phyloP scores from a whole-genome alignment of 768 basidiomycete species.

The Leucogyrophana mollusca region DNA sequence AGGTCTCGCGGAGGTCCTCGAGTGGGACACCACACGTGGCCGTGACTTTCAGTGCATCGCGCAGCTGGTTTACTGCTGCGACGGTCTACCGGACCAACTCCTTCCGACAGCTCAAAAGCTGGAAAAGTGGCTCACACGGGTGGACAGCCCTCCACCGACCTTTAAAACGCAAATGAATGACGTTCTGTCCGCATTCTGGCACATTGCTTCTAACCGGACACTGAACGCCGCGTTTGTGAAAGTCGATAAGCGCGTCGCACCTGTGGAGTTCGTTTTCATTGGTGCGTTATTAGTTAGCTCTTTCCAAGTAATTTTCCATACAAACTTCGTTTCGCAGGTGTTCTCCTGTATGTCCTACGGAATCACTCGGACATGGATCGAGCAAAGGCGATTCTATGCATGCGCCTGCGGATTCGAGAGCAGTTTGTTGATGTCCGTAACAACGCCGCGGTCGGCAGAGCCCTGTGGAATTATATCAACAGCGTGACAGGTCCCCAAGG shows the following conservation, averaged over 20 bases:
- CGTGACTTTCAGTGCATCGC: constrained; percentile 76
- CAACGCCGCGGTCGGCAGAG: constrained; percentile 52
- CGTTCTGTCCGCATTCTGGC: constrained; percentile 53
- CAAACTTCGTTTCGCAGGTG: constrained; percentile 43
- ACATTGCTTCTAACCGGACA: constrained; percentile 41
- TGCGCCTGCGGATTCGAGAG: constrained; percentile 56
- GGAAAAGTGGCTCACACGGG: constrained; percentile 41
- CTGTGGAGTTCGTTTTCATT: constrained; percentile 79
- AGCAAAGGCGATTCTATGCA: constrained; percentile 53
- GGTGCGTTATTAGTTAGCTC: constrained; percentile 45
- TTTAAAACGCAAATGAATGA: constrained; percentile 57
- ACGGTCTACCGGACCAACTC: constrained; percentile 43
- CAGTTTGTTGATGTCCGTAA: constrained; percentile 64
- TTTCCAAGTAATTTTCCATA: neutral
- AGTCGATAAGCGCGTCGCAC: constrained; percentile 62
- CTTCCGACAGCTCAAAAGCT: constrained; percentile 56
- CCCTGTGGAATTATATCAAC: constrained; percentile 58
- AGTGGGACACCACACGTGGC: constrained; percentile 69
- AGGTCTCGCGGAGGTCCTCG: constrained; percentile 55
- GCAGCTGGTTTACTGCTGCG: constrained; percentile 66
- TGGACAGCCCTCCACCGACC: constrained; percentile 35
- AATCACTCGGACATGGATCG: constrained; percentile 40
- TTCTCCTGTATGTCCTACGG: constrained; percentile 59
- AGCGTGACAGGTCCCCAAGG: constrained; percentile 34
- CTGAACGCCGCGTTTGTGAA: constrained; percentile 50